Conservation (phyloP, 1,284 basidiomycete species). For the Moniliella sp. region DNA sequence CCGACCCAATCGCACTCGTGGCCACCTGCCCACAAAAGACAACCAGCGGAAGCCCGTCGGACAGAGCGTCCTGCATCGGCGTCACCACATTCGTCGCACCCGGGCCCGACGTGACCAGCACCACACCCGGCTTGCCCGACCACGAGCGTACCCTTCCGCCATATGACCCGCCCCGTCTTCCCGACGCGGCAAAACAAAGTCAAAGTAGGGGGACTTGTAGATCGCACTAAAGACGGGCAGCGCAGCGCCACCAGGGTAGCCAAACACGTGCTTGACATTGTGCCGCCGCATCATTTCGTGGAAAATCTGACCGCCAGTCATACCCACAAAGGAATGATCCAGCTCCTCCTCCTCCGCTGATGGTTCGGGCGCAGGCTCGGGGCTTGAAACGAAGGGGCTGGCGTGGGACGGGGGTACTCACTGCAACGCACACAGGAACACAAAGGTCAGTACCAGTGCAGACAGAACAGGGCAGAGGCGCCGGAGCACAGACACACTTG, state of each 20-base stretch:
- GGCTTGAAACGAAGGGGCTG: too few relatives aligned
- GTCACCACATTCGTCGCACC: constrained; percentile 95
- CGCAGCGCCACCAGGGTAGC: constrained; percentile 91
- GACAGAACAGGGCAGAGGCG: too few relatives aligned
- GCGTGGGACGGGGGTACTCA: too few relatives aligned
- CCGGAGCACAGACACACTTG: too few relatives aligned
- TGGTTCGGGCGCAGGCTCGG: too few relatives aligned
- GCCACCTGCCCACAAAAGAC: constrained; percentile 95
- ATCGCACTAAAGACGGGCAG: constrained; percentile 97
- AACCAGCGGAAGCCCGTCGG: constrained; percentile 77
- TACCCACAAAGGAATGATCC: constrained; percentile 52
- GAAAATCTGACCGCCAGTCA: constrained; percentile 89
- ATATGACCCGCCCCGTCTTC: constrained; percentile 97
- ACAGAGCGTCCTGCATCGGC: constrained; percentile 88
- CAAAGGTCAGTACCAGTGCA: too few relatives aligned
- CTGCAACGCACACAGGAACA: too few relatives aligned
- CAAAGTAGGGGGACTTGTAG: constrained; percentile 81
- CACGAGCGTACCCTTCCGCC: constrained; percentile 91
- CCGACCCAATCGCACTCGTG: constrained; percentile 85
- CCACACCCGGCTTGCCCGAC: constrained; percentile 90
- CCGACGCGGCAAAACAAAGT: constrained; percentile 83
- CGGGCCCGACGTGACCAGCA: constrained; percentile 89
- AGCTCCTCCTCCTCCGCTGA: constrained; percentile 17
- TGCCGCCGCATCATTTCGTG: constrained; percentile 99
- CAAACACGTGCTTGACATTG: constrained; percentile 84